A percentile compares a stretch with the other conserved stretches of the same genome.
phyloP scores from a whole-genome alignment of 1,284 basidiomycete genomes.

The Ceratobasidium papillatum region DNA sequence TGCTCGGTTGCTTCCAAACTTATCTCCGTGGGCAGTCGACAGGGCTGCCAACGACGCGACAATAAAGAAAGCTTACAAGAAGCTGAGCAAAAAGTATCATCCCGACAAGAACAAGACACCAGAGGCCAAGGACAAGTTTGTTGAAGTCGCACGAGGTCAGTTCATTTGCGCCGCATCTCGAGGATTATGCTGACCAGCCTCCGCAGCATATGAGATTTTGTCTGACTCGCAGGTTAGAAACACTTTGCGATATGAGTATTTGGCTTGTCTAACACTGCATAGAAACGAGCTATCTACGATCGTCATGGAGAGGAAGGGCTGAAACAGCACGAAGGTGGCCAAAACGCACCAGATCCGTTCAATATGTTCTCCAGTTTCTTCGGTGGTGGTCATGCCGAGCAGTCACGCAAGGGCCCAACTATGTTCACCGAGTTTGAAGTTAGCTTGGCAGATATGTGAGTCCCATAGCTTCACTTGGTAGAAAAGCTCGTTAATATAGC shows the following conservation, averaged over 20 bases:
- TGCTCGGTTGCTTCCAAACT: background rate
- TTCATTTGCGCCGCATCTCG: constrained; percentile 22
- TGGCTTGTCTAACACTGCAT: constrained; percentile 24
- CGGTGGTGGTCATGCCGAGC: constrained; percentile 74
- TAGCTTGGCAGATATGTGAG: constrained; percentile 81
- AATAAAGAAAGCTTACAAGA: constrained; percentile 91
- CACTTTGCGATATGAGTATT: background rate
- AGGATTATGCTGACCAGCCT: constrained; percentile 6
- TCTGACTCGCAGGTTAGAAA: constrained; percentile 76
- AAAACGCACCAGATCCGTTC: constrained; percentile 79
- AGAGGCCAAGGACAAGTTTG: constrained; percentile 83
- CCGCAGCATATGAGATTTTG: constrained; percentile 88
- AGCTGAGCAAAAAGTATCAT: constrained; percentile 87
- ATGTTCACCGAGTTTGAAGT: constrained; percentile 90
- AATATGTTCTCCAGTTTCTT: constrained; percentile 94
- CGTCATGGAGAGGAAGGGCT: constrained; percentile 91
- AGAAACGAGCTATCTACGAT: constrained; percentile 94
- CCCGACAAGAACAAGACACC: constrained; percentile 93
- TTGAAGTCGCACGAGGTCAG: constrained; percentile 87
- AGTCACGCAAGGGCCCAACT: constrained; percentile 82
- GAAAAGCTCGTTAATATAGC: background rate
- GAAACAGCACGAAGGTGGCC: constrained; percentile 75
- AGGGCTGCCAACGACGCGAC: constrained; percentile 84
- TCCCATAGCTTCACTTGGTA: constrained; percentile 27
- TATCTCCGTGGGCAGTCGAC: constrained; percentile 61